These are phyloP conservation scores for Syzygium jambos DNA, from an alignment of 345 rosid genomes.

Conservation along the genomic window DNA sequence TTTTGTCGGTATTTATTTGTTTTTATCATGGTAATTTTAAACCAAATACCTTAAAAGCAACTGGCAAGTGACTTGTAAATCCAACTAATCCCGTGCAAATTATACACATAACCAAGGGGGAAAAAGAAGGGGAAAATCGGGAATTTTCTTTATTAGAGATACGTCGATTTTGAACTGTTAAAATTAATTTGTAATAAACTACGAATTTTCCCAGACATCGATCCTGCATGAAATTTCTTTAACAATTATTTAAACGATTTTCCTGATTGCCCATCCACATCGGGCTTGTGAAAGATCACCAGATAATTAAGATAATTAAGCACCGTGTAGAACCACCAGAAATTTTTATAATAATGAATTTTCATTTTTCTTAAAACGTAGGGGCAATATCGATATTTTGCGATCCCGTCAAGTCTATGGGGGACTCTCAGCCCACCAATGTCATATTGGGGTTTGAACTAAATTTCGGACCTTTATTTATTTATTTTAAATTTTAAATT, in stretches of 20 bases:
- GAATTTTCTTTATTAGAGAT: not conserved
- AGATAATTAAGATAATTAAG: not conserved
- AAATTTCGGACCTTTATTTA: too few relatives aligned
- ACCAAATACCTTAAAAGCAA: not conserved
- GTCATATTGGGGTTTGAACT: not conserved
- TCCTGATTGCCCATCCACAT: not conserved
- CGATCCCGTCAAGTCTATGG: not conserved
- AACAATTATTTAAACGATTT: not conserved
- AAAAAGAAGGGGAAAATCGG: not conserved
- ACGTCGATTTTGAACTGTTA: not conserved
- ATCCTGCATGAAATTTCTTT: not conserved
- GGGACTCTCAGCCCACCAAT: not conserved
- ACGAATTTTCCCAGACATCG: not conserved
- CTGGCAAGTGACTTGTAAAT: not conserved
- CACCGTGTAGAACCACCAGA: not conserved
- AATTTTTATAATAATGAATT: not conserved
- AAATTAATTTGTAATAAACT: not conserved
- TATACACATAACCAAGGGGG: not conserved
- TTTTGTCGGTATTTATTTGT: not conserved
- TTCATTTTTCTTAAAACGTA: not conserved
- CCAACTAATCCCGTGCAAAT: not conserved
- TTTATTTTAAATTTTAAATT: too few relatives aligned
- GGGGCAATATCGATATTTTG: not conserved
- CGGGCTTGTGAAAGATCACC: not conserved
- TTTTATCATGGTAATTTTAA: not conserved